Evolutionary conservation across 257 asterid genomes (phyloP).

Genomic region (Linderniella brevidens): DNA sequence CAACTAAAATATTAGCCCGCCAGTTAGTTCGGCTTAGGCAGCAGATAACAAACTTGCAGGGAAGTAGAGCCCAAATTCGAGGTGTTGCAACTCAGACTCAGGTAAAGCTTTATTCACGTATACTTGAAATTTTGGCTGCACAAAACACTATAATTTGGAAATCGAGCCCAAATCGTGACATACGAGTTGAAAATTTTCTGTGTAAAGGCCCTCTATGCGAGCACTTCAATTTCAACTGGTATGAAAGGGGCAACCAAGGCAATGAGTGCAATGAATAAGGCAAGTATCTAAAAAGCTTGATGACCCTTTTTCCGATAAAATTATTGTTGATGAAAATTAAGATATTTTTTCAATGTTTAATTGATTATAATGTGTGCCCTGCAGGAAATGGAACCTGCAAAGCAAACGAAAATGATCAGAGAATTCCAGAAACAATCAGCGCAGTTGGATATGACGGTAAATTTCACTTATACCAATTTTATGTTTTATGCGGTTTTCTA

Average conservation of each 20-base stretch:
- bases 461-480: background rate
- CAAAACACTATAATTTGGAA: too few relatives aligned
- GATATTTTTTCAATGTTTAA: conserved; percentile 1
- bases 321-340: too few relatives aligned
- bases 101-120: conserved; percentile 19
- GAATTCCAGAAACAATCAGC: conserved; percentile 84
- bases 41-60: conserved; percentile 86
- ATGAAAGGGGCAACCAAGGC: conserved; percentile 99
- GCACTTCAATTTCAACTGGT: conserved; percentile 88
- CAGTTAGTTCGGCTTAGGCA: conserved; percentile 92
- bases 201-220: conserved; percentile 69
- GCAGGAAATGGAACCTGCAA: conserved; percentile 96
- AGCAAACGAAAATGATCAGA: conserved; percentile 77
- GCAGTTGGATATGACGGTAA: conserved; percentile 94
- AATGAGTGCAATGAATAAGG: conserved; percentile 98
- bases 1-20: conserved; percentile 90
- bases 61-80: conserved; percentile 97
- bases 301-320: too few relatives aligned
- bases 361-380: conserved; percentile 2
- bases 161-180: too few relatives aligned
- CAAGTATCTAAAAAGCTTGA: conserved; percentile 4
- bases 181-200: background rate
- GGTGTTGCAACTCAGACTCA: conserved; percentile 94
- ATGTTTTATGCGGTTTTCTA: too few relatives aligned
- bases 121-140: background rate